These are phyloP conservation scores for Penicillium dipodomyicola DNA, from an alignment of 495 filamentous ascomycete genomes.

Conservation along the genomic window DNA sequence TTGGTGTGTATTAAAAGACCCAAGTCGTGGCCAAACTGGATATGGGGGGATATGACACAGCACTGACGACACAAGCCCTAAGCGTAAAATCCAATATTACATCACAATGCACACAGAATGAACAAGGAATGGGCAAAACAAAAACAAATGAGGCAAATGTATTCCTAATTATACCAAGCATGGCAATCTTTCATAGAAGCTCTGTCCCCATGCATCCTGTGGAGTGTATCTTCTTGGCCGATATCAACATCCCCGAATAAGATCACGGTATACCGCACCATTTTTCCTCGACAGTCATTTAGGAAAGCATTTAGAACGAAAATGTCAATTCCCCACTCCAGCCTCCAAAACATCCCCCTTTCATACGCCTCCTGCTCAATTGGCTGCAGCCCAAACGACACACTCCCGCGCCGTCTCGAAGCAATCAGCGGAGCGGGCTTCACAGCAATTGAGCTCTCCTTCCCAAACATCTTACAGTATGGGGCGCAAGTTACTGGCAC, in stretches of 20 bases:
- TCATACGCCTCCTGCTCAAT: slow-evolving; percentile 67
- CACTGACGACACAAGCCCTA: slow-evolving; percentile 13
- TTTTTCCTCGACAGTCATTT: neutral
- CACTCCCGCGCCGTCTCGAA: slow-evolving; percentile 62
- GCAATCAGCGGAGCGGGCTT: slow-evolving; percentile 68
- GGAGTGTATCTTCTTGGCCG: slow-evolving; percentile 10
- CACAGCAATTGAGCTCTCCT: slow-evolving; percentile 68
- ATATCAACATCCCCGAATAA: neutral
- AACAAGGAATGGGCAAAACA: slow-evolving; percentile 1
- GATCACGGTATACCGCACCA: neutral
- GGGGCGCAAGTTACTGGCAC: slow-evolving; percentile 49
- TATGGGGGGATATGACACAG: slow-evolving; percentile 8
- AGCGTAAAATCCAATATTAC: slow-evolving; percentile 1
- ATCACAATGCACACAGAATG: slow-evolving; percentile 14
- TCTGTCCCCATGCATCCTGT: slow-evolving; percentile 1
- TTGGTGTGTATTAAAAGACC: neutral
- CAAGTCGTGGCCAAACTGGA: neutral
- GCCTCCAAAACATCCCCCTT: slow-evolving; percentile 52
- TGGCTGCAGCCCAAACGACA: slow-evolving; percentile 49
- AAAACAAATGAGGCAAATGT: neutral
- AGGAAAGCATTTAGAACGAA: neutral
- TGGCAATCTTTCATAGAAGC: neutral
- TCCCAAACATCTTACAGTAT: slow-evolving; percentile 71
- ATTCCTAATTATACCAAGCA: neutral
- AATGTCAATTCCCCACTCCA: slow-evolving; percentile 24